Base-by-base conservation (phyloP, 495 filamentous ascomycete genomes). In the Neurospora sp. region DNA sequence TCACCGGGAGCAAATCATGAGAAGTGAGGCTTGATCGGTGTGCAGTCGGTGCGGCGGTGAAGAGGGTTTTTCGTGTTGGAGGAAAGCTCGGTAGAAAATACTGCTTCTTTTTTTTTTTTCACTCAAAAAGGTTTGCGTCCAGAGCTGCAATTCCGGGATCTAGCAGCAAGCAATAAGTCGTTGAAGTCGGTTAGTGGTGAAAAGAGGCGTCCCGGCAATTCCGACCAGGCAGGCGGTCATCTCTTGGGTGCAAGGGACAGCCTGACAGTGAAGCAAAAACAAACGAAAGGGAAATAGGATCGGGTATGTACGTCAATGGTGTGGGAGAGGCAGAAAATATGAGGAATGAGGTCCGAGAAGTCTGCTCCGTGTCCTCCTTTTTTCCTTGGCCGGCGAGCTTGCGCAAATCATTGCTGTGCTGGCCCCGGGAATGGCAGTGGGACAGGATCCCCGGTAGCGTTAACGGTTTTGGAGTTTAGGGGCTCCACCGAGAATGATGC, bases 81-180 rank as follows among this genome's bases (percentile, higher is more conserved):
- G 27, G 5, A 65, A 65, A 35, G 27, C 27, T 18, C 27, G 53
- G 53, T 31, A 35, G 14, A 35, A 65, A 65, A 18, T 3, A 65
- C 53, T 31, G 47, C 9, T 53, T 53, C 9, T 12, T 22, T 22
- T 44, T 44, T n/a, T 53, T 53, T 22, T 65, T 27, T 65, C 53
- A 65, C 53, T 35, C 53, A 65, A 65, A 65, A 65, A 37, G 22
- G 27, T 65, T 65, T 65, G 53, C 53, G 5, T 35, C 53, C 31
- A 61, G 72, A 44, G 68, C 12, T 45, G 72, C 73, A 73, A 75
- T 76, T 78, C 70, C 75, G 74, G 76, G 71, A 70, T n/a, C 72
- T 73, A 73, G 72, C 74, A 75, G 75, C 42, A 71, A 47, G 75
- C 42, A 71, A 47, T 68, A 69, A 68, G 72, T 70, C 53, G 53